A percentile compares a stretch with the other conserved stretches of the same genome.
phyloP scores from a whole-genome alignment of 1,284 basidiomycete species.

The Trichosporon asahii region DNA sequence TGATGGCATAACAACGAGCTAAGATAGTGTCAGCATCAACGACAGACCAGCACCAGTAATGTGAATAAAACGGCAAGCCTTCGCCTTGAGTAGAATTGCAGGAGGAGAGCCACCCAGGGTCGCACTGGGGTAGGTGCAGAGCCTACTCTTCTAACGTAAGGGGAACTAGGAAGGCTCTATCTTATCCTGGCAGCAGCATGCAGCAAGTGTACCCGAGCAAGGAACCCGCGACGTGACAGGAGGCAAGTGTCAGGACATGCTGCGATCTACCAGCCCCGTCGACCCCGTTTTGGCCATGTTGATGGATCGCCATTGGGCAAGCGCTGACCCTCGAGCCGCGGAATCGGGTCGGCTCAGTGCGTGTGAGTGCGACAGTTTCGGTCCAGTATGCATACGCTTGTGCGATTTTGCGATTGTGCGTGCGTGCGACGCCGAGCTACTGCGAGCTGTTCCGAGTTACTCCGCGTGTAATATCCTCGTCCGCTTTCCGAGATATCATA shows the following conservation, averaged over 20 bases:
- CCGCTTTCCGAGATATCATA: background rate
- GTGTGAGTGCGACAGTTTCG: background rate
- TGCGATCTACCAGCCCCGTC: too few species aligned
- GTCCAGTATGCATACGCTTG: background rate
- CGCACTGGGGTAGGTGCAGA: background rate
- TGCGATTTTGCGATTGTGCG: background rate
- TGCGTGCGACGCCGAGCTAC: background rate
- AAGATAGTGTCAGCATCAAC: background rate
- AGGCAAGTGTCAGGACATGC: background rate
- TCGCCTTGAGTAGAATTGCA: too few species aligned
- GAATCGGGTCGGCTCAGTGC: background rate
- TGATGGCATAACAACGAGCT: background rate
- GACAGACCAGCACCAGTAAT: background rate
- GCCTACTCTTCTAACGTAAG: slow-evolving; percentile 2
- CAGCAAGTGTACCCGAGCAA: background rate
- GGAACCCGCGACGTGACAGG: background rate
- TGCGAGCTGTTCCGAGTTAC: too few species aligned
- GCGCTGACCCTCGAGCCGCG: background rate
- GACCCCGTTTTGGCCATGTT: too few species aligned
- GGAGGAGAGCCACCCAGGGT: too few species aligned
- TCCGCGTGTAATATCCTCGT: background rate
- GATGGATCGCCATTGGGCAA: background rate
- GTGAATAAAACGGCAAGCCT: background rate
- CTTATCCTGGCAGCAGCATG: background rate
- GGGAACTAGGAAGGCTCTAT: background rate